These are phyloP conservation scores for Daldinia sp. DNA, from an alignment of 2,329 filamentous ascomycete species.

Conservation along the genomic window DNA sequence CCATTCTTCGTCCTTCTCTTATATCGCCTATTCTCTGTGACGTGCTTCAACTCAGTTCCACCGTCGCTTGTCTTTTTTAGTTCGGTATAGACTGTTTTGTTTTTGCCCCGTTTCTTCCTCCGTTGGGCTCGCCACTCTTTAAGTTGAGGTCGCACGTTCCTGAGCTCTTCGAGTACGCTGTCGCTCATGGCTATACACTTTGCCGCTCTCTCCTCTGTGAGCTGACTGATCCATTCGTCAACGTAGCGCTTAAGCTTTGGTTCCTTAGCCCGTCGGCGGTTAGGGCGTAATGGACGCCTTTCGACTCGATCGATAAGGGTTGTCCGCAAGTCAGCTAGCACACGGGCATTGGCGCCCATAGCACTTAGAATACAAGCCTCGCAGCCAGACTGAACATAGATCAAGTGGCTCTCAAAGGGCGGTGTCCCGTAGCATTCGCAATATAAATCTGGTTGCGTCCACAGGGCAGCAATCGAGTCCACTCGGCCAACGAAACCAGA, in stretches of 20 bases:
- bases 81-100: slow-evolving; percentile 38
- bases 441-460: slow-evolving; percentile 56
- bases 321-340: slow-evolving; percentile 61
- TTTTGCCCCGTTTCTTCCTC: slow-evolving; percentile 16
- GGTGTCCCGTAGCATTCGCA: slow-evolving; percentile 50
- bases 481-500: slow-evolving; percentile 52
- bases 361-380: slow-evolving; percentile 66
- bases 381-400: slow-evolving; percentile 56
- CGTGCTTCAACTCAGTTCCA: slow-evolving; percentile 16
- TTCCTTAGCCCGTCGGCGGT: slow-evolving; percentile 5
- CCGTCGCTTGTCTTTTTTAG: slow-evolving; percentile 22
- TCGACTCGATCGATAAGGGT: slow-evolving; percentile 56
- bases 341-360: slow-evolving; percentile 58
- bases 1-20: slow-evolving; percentile 44
- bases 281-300: slow-evolving; percentile 27
- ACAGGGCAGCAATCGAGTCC: slow-evolving; percentile 54
- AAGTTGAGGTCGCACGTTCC: slow-evolving; percentile 38
- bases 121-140: slow-evolving; percentile 39
- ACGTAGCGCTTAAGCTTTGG: slow-evolving; percentile 58
- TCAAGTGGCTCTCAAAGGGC: slow-evolving; percentile 48
- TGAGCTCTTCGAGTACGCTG: slow-evolving; percentile 38
- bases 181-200: slow-evolving; percentile 44
- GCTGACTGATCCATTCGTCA: slow-evolving; percentile 59
- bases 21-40: slow-evolving; percentile 12
- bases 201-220: slow-evolving; percentile 43